Base-by-base conservation (phyloP, 2,329 filamentous ascomycete species). In the Lojkania enalia region DNA sequence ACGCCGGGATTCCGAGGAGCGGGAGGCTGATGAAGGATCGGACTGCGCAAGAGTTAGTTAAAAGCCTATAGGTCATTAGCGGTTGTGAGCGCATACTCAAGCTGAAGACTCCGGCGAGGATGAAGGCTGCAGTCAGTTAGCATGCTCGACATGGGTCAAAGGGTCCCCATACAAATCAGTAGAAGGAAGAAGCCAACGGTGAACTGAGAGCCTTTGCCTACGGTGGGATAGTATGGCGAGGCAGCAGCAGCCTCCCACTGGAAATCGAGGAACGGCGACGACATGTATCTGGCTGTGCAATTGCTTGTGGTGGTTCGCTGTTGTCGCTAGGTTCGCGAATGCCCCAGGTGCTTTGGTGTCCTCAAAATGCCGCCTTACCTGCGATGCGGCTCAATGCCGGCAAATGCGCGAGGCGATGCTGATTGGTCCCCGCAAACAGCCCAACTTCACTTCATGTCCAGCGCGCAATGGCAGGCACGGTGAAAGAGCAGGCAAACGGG, bases 171-270 rank as follows among this genome's bases (percentile, higher is more conserved):
- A 71, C 88, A 88, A 49, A 85, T 65, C 20, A 89, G 66, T 48
- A 96, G 78, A 49, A 96, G 80, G 43, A 78, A 69, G 73, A 91
- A 92, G 64, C 84, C 91, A 55, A 96, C 77, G 57, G 82, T 74
- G 76, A 96, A 94, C 60, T 97, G 94, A 68, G 77, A 84, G 65
- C 84, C 81, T 77, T 97, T 97, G 70, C 81, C 81, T 62, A 97
- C 75, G 46, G 83, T 69, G 51, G 92, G 90, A 60, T 85, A 74
- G 76, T 94, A 97, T 52, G 90, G 89, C 77, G 84, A 88, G 80
- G 84, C 83, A 73, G 88, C 83, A 76, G 91, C 88, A 80, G 89
- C 88, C 80, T 95, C 87, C 92, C 92, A 97, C n/a, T n/a, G n/a
- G 77, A 95, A 81, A 72, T 94, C 84, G 74, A 86, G 66, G 39